These are phyloP conservation scores for Microcera coccophila DNA, from an alignment of 2,329 filamentous ascomycete species.

Conservation along the genomic window DNA sequence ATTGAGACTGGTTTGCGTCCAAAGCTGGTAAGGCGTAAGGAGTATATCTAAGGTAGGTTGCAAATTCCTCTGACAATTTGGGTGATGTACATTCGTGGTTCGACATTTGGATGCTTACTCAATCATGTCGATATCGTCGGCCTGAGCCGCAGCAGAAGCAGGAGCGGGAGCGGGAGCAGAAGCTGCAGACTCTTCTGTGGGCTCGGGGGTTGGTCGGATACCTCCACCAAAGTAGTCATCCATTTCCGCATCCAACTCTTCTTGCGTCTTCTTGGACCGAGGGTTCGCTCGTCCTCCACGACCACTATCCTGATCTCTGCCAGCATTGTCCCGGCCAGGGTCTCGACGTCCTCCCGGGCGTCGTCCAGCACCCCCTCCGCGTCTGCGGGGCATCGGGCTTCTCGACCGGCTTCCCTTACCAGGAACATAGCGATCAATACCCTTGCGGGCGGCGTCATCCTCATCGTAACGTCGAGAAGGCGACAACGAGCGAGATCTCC, in stretches of 20 bases:
- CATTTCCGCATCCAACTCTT: slow-evolving; percentile 96
- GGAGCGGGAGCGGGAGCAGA: slow-evolving; percentile 34
- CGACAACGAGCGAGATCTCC: slow-evolving; percentile 62
- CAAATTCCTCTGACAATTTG: slow-evolving; percentile 22
- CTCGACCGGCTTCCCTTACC: slow-evolving; percentile 52
- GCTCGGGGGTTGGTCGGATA: slow-evolving; percentile 27
- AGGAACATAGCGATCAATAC: slow-evolving; percentile 78
- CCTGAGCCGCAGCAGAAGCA: slow-evolving; percentile 25
- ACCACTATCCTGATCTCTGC: slow-evolving; percentile 32
- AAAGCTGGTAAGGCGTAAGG: no score
- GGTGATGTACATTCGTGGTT: slow-evolving; percentile 22
- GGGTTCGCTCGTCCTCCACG: slow-evolving; percentile 43
- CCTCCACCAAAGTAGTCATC: slow-evolving; percentile 75
- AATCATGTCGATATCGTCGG: slow-evolving; percentile 68
- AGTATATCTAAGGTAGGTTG: no score
- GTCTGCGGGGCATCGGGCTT: slow-evolving; percentile 55
- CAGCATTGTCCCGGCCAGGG: slow-evolving; percentile 26
- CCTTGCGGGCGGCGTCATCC: slow-evolving; percentile 59
- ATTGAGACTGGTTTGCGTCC: no score
- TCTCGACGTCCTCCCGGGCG: slow-evolving; percentile 50
- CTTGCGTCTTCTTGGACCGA: slow-evolving; percentile 77
- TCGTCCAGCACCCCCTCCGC: slow-evolving; percentile 44
- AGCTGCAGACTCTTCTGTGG: slow-evolving; percentile 23
- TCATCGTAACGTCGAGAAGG: slow-evolving; percentile 44
- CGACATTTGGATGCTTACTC: slow-evolving; percentile 40